Conservation (phyloP, 306 rosid species). For the Luffa aegyptiaca region DNA sequence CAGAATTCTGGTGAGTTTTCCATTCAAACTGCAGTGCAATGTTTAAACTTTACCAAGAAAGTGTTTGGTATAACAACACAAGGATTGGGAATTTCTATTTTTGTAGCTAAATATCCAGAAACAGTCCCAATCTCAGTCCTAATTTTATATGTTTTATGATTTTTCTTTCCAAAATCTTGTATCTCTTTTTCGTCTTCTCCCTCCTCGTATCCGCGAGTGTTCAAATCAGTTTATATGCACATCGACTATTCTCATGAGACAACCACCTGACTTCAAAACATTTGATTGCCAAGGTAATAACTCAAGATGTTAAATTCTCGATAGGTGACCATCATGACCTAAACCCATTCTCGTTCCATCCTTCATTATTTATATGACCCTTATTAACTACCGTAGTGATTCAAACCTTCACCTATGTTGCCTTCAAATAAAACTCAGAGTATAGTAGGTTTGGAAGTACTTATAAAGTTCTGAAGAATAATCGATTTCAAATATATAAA, state of each 20-base stretch:
- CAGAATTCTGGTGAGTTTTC: background rate
- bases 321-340: too few species aligned
- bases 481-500: background rate
- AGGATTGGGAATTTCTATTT: background rate
- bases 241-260: too few species aligned
- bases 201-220: too few species aligned
- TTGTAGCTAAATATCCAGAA: background rate
- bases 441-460: background rate
- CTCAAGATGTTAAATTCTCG: too few species aligned
- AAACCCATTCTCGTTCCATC: too few species aligned
- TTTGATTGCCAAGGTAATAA: too few species aligned
- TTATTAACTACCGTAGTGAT: too few species aligned
- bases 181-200: too few species aligned
- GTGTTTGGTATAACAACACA: background rate
- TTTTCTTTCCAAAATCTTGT: background rate
- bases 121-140: background rate
- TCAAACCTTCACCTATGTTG: too few species aligned
- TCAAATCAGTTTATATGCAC: too few species aligned
- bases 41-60: background rate
- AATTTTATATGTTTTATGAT: background rate
- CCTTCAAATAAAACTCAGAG: background rate
- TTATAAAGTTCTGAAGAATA: background rate
- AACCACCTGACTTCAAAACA: too few species aligned
- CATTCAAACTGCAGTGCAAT: background rate
- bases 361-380: too few species aligned